A percentile compares a stretch with the other conserved stretches of the same genome.
These are phyloP conservation scores for Alternaria gaisen DNA, from an alignment of 2,329 filamentous ascomycete genomes.

Conservation along the genomic window DNA sequence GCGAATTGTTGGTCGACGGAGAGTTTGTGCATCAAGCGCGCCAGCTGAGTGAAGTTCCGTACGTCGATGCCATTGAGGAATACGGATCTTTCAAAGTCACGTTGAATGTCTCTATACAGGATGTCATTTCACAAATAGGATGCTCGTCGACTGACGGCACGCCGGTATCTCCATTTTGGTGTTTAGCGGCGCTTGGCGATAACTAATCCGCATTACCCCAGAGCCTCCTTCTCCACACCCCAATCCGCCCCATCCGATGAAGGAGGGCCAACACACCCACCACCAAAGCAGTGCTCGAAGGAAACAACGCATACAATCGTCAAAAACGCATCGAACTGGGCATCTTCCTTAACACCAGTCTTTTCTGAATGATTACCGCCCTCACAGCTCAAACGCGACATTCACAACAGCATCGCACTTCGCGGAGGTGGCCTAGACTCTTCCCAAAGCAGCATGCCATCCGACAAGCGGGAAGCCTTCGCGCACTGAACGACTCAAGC, in stretches of 20 bases:
- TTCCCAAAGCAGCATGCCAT: conserved; percentile 15
- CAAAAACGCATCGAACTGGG: no score
- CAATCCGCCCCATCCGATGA: background rate
- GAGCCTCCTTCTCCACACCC: conserved; percentile 17
- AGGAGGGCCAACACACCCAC: background rate
- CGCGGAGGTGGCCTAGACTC: background rate
- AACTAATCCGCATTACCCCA: conserved; percentile 18
- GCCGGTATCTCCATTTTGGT: background rate
- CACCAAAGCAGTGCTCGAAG: background rate
- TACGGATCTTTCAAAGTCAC: no score
- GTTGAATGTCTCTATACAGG: background rate
- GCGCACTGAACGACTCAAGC: conserved; percentile 8
- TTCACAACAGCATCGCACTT: conserved; percentile 1
- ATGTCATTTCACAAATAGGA: background rate
- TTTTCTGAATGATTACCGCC: background rate
- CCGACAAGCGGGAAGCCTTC: conserved; percentile 9
- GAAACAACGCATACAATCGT: background rate
- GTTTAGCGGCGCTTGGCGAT: conserved; percentile 12
- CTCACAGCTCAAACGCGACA: background rate
- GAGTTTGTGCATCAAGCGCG: background rate
- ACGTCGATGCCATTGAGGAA: no score
- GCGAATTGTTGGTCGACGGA: background rate
- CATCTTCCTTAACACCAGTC: no score
- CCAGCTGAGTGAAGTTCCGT: rapidly evolving
- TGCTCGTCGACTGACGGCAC: background rate